Base-by-base conservation (phyloP, 306 rosid genomes). In the Castanospermum australe region DNA sequence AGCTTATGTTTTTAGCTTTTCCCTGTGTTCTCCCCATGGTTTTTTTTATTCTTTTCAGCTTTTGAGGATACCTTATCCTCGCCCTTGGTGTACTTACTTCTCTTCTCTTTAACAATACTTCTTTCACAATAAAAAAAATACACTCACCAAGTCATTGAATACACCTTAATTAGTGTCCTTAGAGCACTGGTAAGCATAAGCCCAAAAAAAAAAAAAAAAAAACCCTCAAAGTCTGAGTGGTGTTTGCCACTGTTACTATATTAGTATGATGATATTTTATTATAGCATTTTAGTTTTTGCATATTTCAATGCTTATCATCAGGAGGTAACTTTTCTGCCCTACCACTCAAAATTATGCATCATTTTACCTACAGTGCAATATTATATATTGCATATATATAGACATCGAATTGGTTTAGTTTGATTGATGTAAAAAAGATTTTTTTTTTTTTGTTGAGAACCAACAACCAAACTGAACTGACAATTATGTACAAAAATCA, bases 271-370 rank as follows among this genome's bases (percentile, higher is more conserved):
- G 45, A 55, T 55, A 41, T 73, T 73, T 14, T 78, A 50, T 25
- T 2, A 41, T 67, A 65, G 33, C 45, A 56, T 15, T 55, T 39
- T 0, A 12, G 20, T 13, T 18, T 77, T 54, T 66, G 32, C 21
- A 14, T 66, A 28, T 51, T 51, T 66, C 67, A 67, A 28, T 67
- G 39, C 41, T 12, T 41, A 24, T 25, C 17, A 52, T 38, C 18
- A 13, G n/a, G 54, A 77, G 47, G 44, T 20, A 72, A 54, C 52
- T 54, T 41, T 57, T 65, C 74, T 51, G 57, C 21, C 20, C 45
- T 51, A n/a, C 65, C 44, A 77, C 44, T 24, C 51, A 72, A 24
- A 65, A 66, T 38, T 33, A 50, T 63, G 28, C 47, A 76, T 64
- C 41, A 48, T 66, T 50, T 33, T 4, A 44, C 51, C 17, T 51